Evolutionary conservation across 2,329 filamentous ascomycete species (phyloP).

Genomic region (Dothideomycetes sp.): DNA sequence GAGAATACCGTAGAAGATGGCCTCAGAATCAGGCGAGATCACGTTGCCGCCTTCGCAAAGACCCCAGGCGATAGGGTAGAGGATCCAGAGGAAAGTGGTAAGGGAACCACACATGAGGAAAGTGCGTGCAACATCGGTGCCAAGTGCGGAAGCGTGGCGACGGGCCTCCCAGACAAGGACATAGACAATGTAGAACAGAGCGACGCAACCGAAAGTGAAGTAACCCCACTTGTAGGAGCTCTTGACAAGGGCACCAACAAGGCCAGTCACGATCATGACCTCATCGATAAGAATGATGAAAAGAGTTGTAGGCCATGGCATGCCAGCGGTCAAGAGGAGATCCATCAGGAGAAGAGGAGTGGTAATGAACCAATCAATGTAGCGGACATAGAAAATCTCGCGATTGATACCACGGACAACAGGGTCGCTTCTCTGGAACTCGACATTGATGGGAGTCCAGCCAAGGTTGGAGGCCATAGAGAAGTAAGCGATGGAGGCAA

Average conservation of each 20-base stretch:
- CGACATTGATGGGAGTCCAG: constrained; percentile 50
- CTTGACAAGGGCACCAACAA: constrained; percentile 53
- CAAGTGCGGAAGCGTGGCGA: constrained; percentile 43
- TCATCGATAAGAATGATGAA: constrained; percentile 51
- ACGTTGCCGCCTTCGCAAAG: constrained; percentile 53
- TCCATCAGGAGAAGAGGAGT: constrained; percentile 54
- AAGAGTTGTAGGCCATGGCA: constrained; percentile 54
- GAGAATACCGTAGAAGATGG: constrained; percentile 57
- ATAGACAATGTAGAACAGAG: constrained; percentile 50
- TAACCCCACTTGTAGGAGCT: constrained; percentile 60
- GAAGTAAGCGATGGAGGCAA: constrained; percentile 54
- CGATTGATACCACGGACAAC: constrained; percentile 42
- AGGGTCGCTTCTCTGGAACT: constrained; percentile 39
- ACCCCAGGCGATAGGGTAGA: constrained; percentile 57
- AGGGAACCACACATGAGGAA: constrained; percentile 48
- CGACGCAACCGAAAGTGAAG: constrained; percentile 42
- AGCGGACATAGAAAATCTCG: constrained; percentile 56
- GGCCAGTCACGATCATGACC: constrained; percentile 56
- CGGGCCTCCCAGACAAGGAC: constrained; percentile 47
- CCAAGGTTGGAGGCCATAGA: constrained; percentile 57
- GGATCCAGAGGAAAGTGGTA: constrained; percentile 51
- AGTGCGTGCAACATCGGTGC: constrained; percentile 39
- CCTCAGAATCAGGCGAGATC: constrained; percentile 55
- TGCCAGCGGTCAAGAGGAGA: constrained; percentile 51
- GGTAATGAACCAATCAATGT: constrained; percentile 55